phyloP scores from a whole-genome alignment of 176 grass and related monocot genomes.

The Oryza australiensis region DNA sequence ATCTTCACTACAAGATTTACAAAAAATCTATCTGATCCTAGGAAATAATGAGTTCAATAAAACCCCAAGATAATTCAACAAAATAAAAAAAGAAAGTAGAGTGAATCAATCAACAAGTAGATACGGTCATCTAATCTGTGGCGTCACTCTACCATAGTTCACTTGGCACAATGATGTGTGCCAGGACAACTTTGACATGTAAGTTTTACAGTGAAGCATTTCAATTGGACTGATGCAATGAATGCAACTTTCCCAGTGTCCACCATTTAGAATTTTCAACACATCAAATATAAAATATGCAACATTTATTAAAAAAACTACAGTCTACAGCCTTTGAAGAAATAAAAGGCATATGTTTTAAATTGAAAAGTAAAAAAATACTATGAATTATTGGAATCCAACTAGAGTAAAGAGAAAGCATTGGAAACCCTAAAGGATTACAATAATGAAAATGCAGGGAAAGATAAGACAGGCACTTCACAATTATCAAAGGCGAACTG shows the following conservation, averaged over 20 bases:
- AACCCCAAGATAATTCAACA: not conserved
- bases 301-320: slow-evolving; percentile 3
- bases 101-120: slow-evolving; percentile 8
- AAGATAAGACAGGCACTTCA: slow-evolving; percentile 29
- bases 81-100: not conserved
- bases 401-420: slow-evolving; percentile 13
- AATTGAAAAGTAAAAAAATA: not conserved
- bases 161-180: not conserved
- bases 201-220: not conserved
- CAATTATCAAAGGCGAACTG: slow-evolving; percentile 18
- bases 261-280: not conserved
- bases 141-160: not conserved
- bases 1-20: slow-evolving; percentile 1
- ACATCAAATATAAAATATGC: slow-evolving; percentile 13
- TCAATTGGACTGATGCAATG: slow-evolving; percentile 10
- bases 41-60: slow-evolving; percentile 8
- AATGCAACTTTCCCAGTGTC: not conserved
- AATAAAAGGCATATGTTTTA: not conserved
- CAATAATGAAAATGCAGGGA: not conserved
- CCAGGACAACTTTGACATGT: not conserved
- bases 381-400: not conserved
- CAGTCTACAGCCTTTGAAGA: not conserved
- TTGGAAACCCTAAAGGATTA: not conserved
- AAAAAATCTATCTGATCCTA: slow-evolving; percentile 11
- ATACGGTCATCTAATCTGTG: not conserved